Percentiles rank a stretch among this genome's conserved stretches.
phyloP scores from a whole-genome alignment of 768 basidiomycete species.

The Thelephora aurantiotincta region DNA sequence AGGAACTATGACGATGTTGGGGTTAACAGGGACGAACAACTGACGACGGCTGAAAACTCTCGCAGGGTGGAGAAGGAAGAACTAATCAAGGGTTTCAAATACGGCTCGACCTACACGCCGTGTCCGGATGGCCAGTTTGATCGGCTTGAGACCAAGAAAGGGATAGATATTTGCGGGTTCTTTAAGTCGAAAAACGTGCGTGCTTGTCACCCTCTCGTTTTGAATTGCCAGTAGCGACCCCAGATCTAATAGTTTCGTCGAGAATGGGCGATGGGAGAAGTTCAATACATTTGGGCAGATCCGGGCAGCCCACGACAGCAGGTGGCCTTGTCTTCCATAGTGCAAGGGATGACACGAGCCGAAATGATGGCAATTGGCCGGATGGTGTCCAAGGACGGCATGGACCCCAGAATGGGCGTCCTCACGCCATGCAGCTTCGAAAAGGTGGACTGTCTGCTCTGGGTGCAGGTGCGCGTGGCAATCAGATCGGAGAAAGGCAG shows the following conservation, averaged over 20 bases:
- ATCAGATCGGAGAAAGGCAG: too few species aligned
- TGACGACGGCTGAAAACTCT: conserved; percentile 12
- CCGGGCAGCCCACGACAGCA: conserved; percentile 52
- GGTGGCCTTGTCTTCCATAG: conserved; percentile 76
- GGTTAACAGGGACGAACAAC: not conserved
- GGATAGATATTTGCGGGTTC: conserved; percentile 83
- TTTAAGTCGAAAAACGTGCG: conserved; percentile 53
- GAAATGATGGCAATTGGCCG: conserved; percentile 66
- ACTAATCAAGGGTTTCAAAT: conserved; percentile 73
- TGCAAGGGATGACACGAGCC: conserved; percentile 62
- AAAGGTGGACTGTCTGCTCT: conserved; percentile 67
- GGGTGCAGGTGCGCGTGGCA: conserved; percentile 48
- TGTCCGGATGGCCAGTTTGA: conserved; percentile 79
- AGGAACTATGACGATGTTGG: conserved; percentile 22
- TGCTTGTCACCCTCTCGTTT: conserved; percentile 1
- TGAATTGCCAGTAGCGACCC: not conserved
- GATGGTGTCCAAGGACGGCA: conserved; percentile 60
- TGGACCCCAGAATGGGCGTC: conserved; percentile 79
- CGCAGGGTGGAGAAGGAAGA: conserved; percentile 55
- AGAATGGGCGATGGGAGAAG: conserved; percentile 71
- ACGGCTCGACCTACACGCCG: conserved; percentile 79
- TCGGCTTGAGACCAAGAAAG: conserved; percentile 58
- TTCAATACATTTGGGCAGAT: conserved; percentile 78
- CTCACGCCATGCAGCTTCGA: conserved; percentile 49
- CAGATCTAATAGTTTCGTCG: conserved; percentile 51